These are phyloP conservation scores for Chenopodium suecicum DNA, from an alignment of 148 eudicot genomes.

Conservation along the genomic window DNA sequence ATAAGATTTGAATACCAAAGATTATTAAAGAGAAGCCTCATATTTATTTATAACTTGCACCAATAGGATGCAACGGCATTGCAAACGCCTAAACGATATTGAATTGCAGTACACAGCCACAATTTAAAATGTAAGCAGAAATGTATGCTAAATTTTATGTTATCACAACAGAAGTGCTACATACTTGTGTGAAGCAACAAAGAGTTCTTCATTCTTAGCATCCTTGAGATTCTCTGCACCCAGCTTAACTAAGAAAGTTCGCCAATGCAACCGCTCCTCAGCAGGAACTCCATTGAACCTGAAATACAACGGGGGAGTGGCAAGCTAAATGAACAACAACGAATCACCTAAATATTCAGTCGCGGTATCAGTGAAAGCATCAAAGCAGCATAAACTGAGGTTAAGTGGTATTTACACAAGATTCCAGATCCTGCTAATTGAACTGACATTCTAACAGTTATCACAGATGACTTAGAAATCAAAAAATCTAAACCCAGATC, in stretches of 20 bases:
- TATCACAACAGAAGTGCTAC: constrained; percentile 15
- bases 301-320: constrained; percentile 17
- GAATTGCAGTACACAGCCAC: background rate
- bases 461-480: background rate
- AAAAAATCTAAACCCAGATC: constrained; percentile 7
- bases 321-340: background rate
- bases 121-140: background rate
- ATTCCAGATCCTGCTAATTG: background rate
- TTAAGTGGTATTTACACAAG: background rate
- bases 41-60: background rate
- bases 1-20: background rate
- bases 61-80: background rate
- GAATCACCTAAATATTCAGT: background rate
- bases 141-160: background rate
- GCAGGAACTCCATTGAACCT: constrained; percentile 98
- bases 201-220: constrained; percentile 90
- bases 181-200: constrained; percentile 98
- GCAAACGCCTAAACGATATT: no score
- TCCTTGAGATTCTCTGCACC: constrained; percentile 96
- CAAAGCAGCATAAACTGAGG: background rate
- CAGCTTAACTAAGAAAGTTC: constrained; percentile 87
- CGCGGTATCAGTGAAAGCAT: background rate
- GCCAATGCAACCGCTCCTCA: constrained; percentile 98
- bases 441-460: background rate
- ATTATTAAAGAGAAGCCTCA: background rate